Base-by-base conservation (phyloP, 108 stramenopile genomes). In the Epithemia pelagica region DNA sequence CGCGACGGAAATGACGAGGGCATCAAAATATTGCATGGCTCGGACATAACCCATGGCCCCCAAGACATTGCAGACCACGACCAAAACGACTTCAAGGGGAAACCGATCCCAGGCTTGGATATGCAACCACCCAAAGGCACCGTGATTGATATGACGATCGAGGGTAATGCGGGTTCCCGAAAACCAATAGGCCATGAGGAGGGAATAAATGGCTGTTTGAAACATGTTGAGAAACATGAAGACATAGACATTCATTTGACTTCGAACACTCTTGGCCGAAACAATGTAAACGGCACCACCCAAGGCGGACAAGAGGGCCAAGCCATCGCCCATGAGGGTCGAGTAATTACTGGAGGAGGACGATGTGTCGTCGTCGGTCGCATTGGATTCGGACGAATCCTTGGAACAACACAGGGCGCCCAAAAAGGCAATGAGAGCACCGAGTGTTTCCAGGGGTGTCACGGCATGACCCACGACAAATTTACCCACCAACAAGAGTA, bases 171-270 rank as follows among this genome's bases (percentile, higher is more conserved):
- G 33, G 31, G 55, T 59, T 21, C 64, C 74, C 19, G 60, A 52
- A 30, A 65, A 51, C n/a, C n/a, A n/a, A 5, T 33, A 61, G 52
- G 76, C 70, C 32, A 74, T 85, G 0, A 65, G 8, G 10, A 76
- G 28, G 3, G 81, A 54, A 10, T 77, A 60, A 21, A 79, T 53
- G 2, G 70, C 66, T 20, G 80, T 72, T 15, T 73, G 25, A 2
- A 66, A 30, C 81, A 89, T 85, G 61, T 79, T 70, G 25, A 70
- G 37, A 58, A 84, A 79, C 84, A 86, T 85, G 64, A 89, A 89
- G 2, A 77, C 20, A 2, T n/a, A 37, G 29, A 77, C 25, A 15
- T 67, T 53, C 67, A 77, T 65, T 52, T 70, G 58, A 2, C 66
- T 61, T 26, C 82, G 61, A 18, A 82, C 33, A 19, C 54, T 61